Percentiles rank a stretch among this genome's conserved stretches.
phyloP scores from a whole-genome alignment of 345 rosid genomes.

The Sapria himalayana region DNA sequence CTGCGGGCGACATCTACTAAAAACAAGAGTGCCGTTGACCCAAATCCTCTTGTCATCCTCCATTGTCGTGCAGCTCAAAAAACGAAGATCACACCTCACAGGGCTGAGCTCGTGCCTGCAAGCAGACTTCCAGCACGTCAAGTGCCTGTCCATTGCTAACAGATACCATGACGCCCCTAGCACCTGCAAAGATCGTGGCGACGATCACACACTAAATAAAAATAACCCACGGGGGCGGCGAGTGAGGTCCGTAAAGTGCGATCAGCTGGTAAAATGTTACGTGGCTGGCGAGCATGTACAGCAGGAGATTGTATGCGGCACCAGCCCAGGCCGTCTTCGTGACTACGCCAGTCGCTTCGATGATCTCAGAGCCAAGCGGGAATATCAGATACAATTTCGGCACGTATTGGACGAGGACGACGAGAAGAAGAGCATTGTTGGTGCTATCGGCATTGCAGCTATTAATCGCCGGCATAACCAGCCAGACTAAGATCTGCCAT shows the following conservation, averaged over 20 bases:
- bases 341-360: slow-evolving; percentile 55
- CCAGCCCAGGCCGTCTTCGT: slow-evolving; percentile 92
- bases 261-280: too few species aligned
- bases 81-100: slow-evolving; percentile 20
- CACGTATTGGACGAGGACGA: slow-evolving; percentile 61
- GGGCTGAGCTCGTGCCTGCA: slow-evolving; percentile 26
- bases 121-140: slow-evolving; percentile 59
- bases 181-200: slow-evolving; percentile 23
- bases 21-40: slow-evolving; percentile 38
- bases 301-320: slow-evolving; percentile 71
- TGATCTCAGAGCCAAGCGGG: slow-evolving; percentile 47
- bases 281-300: slow-evolving; percentile 80
- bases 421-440: slow-evolving; percentile 51
- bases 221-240: too few species aligned
- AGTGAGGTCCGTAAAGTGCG: too few species aligned
- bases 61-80: slow-evolving; percentile 35
- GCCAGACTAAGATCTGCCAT: slow-evolving; percentile 71
- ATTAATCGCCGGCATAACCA: slow-evolving; percentile 42
- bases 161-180: slow-evolving; percentile 81
- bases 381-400: slow-evolving; percentile 61
- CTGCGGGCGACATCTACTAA: slow-evolving; percentile 30
- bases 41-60: slow-evolving; percentile 19
- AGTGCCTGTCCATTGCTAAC: slow-evolving; percentile 51
- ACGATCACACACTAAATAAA: too few species aligned
- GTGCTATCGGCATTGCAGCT: slow-evolving; percentile 46